phyloP scores from a whole-genome alignment of 495 filamentous ascomycete species.

The Penicillium desertorum region DNA sequence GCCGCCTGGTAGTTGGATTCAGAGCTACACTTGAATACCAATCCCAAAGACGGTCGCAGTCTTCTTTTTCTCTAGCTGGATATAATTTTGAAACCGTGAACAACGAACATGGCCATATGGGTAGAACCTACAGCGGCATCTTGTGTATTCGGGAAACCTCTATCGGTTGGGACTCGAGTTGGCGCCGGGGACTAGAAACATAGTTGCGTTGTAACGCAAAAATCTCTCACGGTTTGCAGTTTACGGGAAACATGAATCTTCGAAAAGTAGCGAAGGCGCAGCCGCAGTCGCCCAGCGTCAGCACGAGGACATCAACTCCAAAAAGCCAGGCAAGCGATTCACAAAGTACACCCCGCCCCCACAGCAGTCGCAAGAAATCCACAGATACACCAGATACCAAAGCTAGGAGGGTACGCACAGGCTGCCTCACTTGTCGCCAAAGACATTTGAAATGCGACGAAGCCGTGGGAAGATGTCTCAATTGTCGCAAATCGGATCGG shows the following conservation, averaged over 20 bases:
- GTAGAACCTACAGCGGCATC: slow-evolving; percentile 15
- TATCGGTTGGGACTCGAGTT: slow-evolving; percentile 16
- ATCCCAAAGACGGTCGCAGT: not conserved
- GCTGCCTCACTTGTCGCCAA: slow-evolving; percentile 76
- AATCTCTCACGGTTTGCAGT: not conserved
- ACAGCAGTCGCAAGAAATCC: slow-evolving; percentile 23
- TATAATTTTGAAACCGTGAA: not conserved
- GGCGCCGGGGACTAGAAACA: slow-evolving; percentile 28
- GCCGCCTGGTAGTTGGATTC: not conserved
- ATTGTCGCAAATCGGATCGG: slow-evolving; percentile 85
- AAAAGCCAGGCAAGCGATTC: slow-evolving; percentile 26
- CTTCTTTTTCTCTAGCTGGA: not conserved
- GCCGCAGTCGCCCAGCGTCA: slow-evolving; percentile 12
- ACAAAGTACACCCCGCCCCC: slow-evolving; percentile 19
- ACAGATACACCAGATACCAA: slow-evolving; percentile 43
- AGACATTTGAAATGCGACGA: slow-evolving; percentile 85
- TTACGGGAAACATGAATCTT: slow-evolving; percentile 22
- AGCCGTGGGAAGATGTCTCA: slow-evolving; percentile 71
- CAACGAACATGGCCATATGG: slow-evolving; percentile 32
- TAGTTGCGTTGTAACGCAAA: not conserved
- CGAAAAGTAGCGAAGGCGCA: slow-evolving; percentile 20
- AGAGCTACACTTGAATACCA: not conserved
- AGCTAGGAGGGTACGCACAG: slow-evolving; percentile 69
- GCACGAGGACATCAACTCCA: slow-evolving; percentile 19
- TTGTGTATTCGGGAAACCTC: slow-evolving; percentile 19